Evolutionary conservation across 768 basidiomycete species (phyloP), one percentile per base, ranked within the genome.

Genomic region (Kwoniella shandongensis): DNA sequence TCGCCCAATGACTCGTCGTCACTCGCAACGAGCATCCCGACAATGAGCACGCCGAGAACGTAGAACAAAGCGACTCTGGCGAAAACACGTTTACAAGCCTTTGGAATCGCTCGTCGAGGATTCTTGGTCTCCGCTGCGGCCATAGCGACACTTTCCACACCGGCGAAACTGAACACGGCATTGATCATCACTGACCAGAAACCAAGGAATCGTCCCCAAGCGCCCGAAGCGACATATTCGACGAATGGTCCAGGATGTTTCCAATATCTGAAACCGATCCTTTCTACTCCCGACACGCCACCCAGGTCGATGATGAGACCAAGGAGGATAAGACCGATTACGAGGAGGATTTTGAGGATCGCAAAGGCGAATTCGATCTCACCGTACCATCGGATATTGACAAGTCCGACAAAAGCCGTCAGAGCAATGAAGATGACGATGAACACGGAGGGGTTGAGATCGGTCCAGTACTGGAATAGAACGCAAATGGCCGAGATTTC

Each of bases 11-110:
- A n/a, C 23, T 25, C 25, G 38, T 56, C 65, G 65, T 85, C 78
- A 62, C 81, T 87, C 0, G 87, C 82, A 42, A 92, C 87, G 38
- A 90, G 80, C 85, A 91, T 84, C 57, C 88, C 88, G 40, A 69
- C 57, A 38, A 69, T 83, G 52, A 89, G 69, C 54, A 88, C 81
- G 27, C 87, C 87, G 46, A 88, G 78, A 59, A 88, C 81, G 83
- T 89, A 90, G 81, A 90, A 90, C 29, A 89, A 62, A 5, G 87
- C 61, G 66, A 94, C 86, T 61, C 91, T 85, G 77, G 56, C 67
- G 63, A 72, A 75, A 17, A 67, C 70, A 53, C 65, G 63, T 55
- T 65, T 65, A 57, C 71, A 68, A 12, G 73, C 74, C n/a, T 63
- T 49, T 6, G 74, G 70, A 25, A 75, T 67, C 17, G 63, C 62